Percentiles rank a stretch among this genome's conserved stretches.
Conservation (phyloP, 2,329 filamentous ascomycete species). For the Fusarium xyrophilum region DNA sequence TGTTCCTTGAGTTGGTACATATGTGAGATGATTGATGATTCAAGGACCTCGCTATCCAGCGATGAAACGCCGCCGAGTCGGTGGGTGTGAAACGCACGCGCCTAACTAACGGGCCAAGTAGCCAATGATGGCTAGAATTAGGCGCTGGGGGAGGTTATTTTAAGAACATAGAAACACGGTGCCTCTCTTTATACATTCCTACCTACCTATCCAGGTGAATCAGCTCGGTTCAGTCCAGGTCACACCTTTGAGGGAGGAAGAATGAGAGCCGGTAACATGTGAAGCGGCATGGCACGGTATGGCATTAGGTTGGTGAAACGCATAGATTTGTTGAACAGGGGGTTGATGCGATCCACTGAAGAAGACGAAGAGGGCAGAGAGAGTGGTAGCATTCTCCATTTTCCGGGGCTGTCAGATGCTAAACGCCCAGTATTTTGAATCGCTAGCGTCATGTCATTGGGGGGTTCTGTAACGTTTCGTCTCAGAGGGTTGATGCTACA, state of each 20-base stretch:
- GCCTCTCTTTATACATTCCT: background rate
- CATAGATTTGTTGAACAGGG: constrained; percentile 7
- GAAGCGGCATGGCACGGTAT: background rate
- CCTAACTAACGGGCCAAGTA: constrained; percentile 16
- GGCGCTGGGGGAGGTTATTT: constrained; percentile 39
- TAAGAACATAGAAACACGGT: constrained; percentile 7
- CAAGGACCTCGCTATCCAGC: constrained; percentile 33
- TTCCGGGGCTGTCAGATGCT: constrained; percentile 21
- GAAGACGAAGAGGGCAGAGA: background rate
- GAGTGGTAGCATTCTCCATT: constrained; percentile 8
- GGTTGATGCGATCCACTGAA: background rate
- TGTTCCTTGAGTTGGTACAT: background rate
- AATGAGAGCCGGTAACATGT: background rate
- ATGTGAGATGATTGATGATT: constrained; percentile 23
- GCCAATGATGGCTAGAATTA: constrained; percentile 43
- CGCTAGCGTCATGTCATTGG: constrained; percentile 22
- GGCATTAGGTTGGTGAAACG: constrained; percentile 13
- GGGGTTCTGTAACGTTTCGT: constrained; percentile 15
- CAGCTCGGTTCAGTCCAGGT: background rate
- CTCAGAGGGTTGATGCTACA: constrained; percentile 5
- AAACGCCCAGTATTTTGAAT: constrained; percentile 6
- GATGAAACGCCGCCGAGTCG: constrained; percentile 38
- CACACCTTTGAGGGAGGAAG: background rate
- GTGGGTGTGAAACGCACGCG: constrained; percentile 42
- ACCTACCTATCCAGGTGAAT: background rate